Evolutionary conservation across 2,329 filamentous ascomycete species (phyloP), one percentile per base, ranked within the genome.

Genomic region (Sporothrix sp.): DNA sequence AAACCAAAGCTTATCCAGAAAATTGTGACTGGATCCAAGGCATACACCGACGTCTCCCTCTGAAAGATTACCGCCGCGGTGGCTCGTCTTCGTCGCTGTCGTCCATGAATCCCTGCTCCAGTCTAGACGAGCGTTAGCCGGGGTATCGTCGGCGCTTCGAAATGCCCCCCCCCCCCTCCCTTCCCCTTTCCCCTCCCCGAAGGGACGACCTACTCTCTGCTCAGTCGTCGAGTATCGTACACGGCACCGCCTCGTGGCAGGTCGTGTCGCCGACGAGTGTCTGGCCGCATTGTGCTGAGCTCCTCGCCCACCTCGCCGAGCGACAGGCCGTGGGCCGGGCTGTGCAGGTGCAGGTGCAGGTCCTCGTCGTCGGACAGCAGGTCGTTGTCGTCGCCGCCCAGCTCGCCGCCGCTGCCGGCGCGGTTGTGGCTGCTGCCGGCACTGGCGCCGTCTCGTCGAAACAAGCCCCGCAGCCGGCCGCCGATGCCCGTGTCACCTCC

Each of bases 251-350:
- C 49, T 5, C 20, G 43, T 27, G 35, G 18, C 30, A 42, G 62
- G 54, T 68, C 68, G 23, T 73, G 62, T 44, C 67, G 68, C 53
- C 69, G 16, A 1, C 20, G n/a, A 68, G 61, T 36, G n/a, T 38
- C 35, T 9, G 44, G 44, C 67, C 73, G 71, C 56, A 79, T 75
- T 45, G 79, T 73, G 55, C 77, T 79, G 10, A 83, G 66, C 65
- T 87, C 84, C 60, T 88, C 82, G 37, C 81, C 83, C n/a, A 84
- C 82, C 36, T 82, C 78, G 25, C 79, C 51, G 37, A 40, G 16
- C 5, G 23, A 42, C 9, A 38, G 16, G 40, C 48, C 43, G 18
- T 5, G 9, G 4, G 13, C 18, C 27, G n/a, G 42, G 16, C 27
- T 16, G 23, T 46, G 44, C n/a, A 23, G 33, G 43, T 42, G 8